Percentiles rank a stretch among this genome's conserved stretches.
Evolutionary conservation across 495 filamentous ascomycete genomes (phyloP).

Genomic region (Paragyromitra xinjiangensis): DNA sequence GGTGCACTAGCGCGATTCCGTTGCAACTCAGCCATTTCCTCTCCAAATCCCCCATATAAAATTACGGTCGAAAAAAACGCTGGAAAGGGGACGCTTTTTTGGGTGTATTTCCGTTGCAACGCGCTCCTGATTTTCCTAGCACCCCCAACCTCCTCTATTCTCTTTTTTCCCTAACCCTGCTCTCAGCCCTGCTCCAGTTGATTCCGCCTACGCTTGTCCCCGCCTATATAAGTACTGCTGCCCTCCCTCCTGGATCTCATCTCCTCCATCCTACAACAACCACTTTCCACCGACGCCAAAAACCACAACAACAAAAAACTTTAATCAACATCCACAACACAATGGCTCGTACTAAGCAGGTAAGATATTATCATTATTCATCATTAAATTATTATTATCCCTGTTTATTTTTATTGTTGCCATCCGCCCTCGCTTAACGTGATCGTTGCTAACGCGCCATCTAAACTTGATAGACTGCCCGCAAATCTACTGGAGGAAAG

Average conservation of each 20-base stretch:
- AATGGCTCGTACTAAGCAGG: constrained; percentile 99
- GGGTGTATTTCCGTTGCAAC: constrained; percentile 55
- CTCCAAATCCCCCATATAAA: constrained; percentile 56
- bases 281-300: constrained; percentile 62
- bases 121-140: constrained; percentile 32
- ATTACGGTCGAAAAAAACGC: constrained; percentile 54
- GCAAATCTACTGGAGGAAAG: constrained; percentile 99
- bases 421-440: constrained; percentile 45
- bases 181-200: constrained; percentile 39
- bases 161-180: constrained; percentile 46
- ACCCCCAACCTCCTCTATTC: constrained; percentile 49
- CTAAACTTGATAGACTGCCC: constrained; percentile 71
- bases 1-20: constrained; percentile 47
- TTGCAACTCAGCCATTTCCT: constrained; percentile 53
- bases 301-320: constrained; percentile 61
- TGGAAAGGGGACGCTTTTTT: constrained; percentile 57
- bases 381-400: background rate
- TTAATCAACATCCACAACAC: constrained; percentile 63
- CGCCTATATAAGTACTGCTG: constrained; percentile 63
- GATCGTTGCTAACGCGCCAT: constrained; percentile 51
- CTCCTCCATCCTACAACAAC: constrained; percentile 62
- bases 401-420: background rate
- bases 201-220: constrained; percentile 51
- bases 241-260: constrained; percentile 62
- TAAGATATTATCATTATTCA: constrained; percentile 47